phyloP scores from a whole-genome alignment of 2,329 filamentous ascomycete species.

The Proliferodiscus dingleyae region DNA sequence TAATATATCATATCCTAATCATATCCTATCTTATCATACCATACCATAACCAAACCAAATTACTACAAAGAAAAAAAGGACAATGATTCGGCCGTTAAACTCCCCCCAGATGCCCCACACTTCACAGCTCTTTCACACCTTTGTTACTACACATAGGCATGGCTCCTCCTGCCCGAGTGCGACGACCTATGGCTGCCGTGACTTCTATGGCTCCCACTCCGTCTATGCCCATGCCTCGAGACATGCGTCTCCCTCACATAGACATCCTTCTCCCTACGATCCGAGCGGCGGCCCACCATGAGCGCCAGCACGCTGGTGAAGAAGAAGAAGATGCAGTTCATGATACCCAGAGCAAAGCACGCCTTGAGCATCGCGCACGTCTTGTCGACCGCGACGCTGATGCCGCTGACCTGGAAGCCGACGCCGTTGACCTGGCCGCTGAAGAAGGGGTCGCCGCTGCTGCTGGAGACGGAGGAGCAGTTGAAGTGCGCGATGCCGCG shows the following conservation, averaged over 20 bases:
- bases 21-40: no score
- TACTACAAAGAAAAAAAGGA: no score
- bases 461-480: constrained; percentile 56
- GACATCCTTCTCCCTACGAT: constrained; percentile 16
- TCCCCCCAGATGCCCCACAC: not conserved
- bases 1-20: no score
- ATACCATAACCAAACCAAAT: no score
- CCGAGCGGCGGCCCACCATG: constrained; percentile 17
- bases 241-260: constrained; percentile 29
- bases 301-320: constrained; percentile 68
- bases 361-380: constrained; percentile 91
- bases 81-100: not conserved
- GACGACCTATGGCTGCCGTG: constrained; percentile 25
- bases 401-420: constrained; percentile 46
- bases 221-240: constrained; percentile 25
- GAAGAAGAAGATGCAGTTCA: constrained; percentile 78
- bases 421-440: constrained; percentile 59
- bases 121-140: not conserved
- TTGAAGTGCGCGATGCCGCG: constrained; percentile 56
- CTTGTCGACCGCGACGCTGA: constrained; percentile 59
- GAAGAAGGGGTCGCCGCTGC: constrained; percentile 44
- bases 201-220: constrained; percentile 29
- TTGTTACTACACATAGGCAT: constrained; percentile 29
- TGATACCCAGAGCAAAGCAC: constrained; percentile 82
- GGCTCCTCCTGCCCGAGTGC: constrained; percentile 23